A percentile compares a stretch with the other conserved stretches of the same genome.
Evolutionary conservation across 1,284 basidiomycete genomes (phyloP).

Genomic region (Heterobasidion parviporum): DNA sequence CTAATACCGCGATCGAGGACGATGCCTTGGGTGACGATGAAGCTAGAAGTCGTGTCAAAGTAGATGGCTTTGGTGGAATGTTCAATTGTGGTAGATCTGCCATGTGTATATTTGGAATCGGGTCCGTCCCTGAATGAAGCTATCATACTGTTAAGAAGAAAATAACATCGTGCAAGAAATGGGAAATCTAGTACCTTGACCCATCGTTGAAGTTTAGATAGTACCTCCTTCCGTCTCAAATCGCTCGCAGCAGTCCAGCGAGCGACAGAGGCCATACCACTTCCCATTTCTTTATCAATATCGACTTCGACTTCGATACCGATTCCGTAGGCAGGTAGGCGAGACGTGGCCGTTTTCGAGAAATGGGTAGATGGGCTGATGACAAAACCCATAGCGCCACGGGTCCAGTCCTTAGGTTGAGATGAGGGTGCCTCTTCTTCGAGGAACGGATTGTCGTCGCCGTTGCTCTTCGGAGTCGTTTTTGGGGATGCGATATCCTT

Average conservation of each 20-base stretch:
- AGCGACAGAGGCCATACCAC: conserved; percentile 77
- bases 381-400: conserved; percentile 70
- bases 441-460: conserved; percentile 70
- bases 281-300: conserved; percentile 67
- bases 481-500: conserved; percentile 5
- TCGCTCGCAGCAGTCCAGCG: conserved; percentile 70
- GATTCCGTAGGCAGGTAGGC: conserved; percentile 71
- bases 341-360: conserved; percentile 52
- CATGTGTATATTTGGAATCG: conserved; percentile 54
- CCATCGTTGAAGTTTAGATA: conserved; percentile 56
- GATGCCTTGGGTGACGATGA: conserved; percentile 60
- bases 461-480: conserved; percentile 17
- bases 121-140: conserved; percentile 37
- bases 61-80: conserved; percentile 45
- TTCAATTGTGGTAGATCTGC: conserved; percentile 57
- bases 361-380: conserved; percentile 64
- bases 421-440: conserved; percentile 23
- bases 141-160: conserved; percentile 18
- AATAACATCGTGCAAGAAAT: not conserved
- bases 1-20: conserved; percentile 30
- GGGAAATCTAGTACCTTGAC: conserved; percentile 35
- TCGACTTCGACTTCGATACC: conserved; percentile 81
- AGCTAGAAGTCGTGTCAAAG: conserved; percentile 59
- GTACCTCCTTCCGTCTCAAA: conserved; percentile 47
- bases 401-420: conserved; percentile 57